Evolutionary conservation across 2,329 filamentous ascomycete species (phyloP).

Genomic region (Aspergillus phoenicis): DNA sequence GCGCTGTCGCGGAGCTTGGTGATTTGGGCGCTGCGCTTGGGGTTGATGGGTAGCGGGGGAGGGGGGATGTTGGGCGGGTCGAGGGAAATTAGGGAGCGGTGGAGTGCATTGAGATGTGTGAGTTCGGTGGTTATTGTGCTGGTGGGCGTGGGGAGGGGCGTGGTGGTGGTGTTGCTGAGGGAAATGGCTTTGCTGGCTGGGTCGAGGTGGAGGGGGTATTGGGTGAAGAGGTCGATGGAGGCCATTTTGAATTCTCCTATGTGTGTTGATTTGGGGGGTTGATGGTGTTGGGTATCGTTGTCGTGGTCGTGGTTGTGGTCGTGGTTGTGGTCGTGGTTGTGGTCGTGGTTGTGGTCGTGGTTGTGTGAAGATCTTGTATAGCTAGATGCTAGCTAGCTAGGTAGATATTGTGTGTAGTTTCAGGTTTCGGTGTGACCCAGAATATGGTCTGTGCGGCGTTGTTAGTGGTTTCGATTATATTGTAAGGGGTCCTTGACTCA

Average conservation of each 20-base stretch:
- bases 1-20: constrained; percentile 87
- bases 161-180: constrained; percentile 44
- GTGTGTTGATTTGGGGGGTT: background rate
- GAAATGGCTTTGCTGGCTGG: constrained; percentile 76
- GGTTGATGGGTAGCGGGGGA: constrained; percentile 86
- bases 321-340: background rate
- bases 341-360: background rate
- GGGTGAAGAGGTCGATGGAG: constrained; percentile 62
- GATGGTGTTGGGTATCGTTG: background rate
- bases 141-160: constrained; percentile 38
- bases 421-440: background rate
- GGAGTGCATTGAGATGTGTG: constrained; percentile 73
- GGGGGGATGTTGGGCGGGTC: constrained; percentile 71
- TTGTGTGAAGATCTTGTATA: background rate
- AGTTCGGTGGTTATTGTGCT: constrained; percentile 62
- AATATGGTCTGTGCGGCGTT: constrained; percentile 8
- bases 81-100: constrained; percentile 69
- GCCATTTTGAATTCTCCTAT: constrained; percentile 26
- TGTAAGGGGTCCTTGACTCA: background rate
- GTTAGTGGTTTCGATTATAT: background rate
- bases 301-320: background rate
- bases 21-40: constrained; percentile 85
- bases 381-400: background rate
- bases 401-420: background rate
- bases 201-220: constrained; percentile 80